Conservation (phyloP, 768 basidiomycete species). For the Suillus decipiens region DNA sequence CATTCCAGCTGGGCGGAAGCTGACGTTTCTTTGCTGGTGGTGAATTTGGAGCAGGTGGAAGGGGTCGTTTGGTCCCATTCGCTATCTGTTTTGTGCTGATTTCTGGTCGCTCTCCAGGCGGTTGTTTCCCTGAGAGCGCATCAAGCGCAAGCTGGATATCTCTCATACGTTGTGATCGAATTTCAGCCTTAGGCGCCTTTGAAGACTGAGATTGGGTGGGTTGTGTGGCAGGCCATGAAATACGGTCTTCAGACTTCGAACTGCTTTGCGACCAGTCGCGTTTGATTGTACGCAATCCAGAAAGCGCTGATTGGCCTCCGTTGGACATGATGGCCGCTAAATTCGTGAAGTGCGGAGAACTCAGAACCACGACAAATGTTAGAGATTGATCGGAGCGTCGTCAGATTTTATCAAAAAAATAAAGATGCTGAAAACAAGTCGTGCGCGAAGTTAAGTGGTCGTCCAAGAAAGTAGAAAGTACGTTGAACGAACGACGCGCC, state of each 20-base stretch:
- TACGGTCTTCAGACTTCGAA: slow-evolving; percentile 39
- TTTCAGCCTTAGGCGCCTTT: slow-evolving; percentile 18
- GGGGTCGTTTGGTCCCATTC: slow-evolving; percentile 38
- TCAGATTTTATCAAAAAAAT: neutral
- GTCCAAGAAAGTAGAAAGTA: neutral
- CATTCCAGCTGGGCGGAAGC: slow-evolving; percentile 53
- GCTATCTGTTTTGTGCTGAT: slow-evolving; percentile 20
- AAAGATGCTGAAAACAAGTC: neutral
- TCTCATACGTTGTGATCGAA: slow-evolving; percentile 46
- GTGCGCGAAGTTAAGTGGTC: neutral
- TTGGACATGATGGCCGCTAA: slow-evolving; percentile 25
- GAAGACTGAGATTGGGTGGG: slow-evolving; percentile 17
- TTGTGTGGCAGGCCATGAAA: slow-evolving; percentile 43
- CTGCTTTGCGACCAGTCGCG: slow-evolving; percentile 60
- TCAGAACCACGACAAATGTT: neutral
- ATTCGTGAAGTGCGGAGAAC: neutral
- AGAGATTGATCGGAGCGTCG: neutral
- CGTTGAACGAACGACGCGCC: neutral
- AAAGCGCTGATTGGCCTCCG: slow-evolving; percentile 38
- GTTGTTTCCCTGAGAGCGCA: slow-evolving; percentile 37
- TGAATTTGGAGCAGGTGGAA: slow-evolving; percentile 19
- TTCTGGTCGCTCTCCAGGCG: slow-evolving; percentile 17
- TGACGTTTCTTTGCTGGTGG: slow-evolving; percentile 54
- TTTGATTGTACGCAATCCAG: slow-evolving; percentile 60
- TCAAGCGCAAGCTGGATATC: slow-evolving; percentile 61